Percentiles rank a stretch among this genome's conserved stretches.
These are phyloP conservation scores for Sungouiozyma ichnusensis DNA, from an alignment of 805 yeast species.

Conservation along the genomic window DNA sequence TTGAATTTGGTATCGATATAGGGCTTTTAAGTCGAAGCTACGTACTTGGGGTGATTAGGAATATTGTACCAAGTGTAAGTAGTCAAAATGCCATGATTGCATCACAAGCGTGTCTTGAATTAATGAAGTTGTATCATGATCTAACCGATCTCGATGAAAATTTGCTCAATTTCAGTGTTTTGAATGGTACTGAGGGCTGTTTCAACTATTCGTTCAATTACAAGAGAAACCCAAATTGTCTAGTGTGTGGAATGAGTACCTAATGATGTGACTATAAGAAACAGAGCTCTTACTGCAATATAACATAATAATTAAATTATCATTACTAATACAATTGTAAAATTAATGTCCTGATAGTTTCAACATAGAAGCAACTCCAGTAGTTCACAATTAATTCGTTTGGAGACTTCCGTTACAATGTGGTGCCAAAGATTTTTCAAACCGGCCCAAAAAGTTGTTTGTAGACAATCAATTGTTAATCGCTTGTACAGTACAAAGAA, in stretches of 20 bases:
- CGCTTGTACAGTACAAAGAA: neutral
- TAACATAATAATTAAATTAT: no score
- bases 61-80: constrained; percentile 89
- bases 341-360: no score
- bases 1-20: constrained; percentile 47
- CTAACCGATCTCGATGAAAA: constrained; percentile 29
- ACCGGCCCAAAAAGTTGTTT: neutral
- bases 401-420: no score
- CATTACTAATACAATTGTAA: neutral
- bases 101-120: constrained; percentile 80
- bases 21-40: constrained; percentile 58
- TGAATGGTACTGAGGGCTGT: constrained; percentile 71
- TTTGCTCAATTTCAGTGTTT: constrained; percentile 62
- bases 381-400: no score
- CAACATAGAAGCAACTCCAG: no score
- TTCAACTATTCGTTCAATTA: constrained; percentile 65
- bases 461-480: neutral
- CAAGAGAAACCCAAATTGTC: constrained; percentile 50
- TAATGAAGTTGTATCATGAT: constrained; percentile 65
- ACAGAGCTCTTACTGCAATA: no score
- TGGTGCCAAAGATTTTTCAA: neutral
- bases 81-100: constrained; percentile 90
- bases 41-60: constrained; percentile 80
- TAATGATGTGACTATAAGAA: no score
- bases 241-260: constrained; percentile 42